phyloP scores from a whole-genome alignment of 1,284 basidiomycete genomes.

The Leccinum griseonigrum region DNA sequence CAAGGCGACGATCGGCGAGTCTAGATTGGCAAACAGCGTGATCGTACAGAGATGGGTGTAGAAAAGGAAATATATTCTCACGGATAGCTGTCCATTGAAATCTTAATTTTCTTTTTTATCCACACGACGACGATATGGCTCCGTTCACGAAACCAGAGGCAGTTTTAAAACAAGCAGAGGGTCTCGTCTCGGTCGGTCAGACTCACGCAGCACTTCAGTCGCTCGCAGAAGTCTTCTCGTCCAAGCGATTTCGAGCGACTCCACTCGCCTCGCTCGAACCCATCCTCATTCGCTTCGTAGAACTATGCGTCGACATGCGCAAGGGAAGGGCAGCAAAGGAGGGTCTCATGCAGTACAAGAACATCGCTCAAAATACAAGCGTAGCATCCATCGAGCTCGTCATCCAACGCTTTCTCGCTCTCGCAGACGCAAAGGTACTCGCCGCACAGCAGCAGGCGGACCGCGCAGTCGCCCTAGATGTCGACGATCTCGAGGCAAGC shows the following conservation, averaged over 20 bases:
- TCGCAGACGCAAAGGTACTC: conserved; percentile 85
- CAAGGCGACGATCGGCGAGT: conserved; percentile 67
- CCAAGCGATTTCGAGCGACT: conserved; percentile 93
- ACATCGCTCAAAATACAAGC: conserved; percentile 91
- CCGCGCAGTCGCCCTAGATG: conserved; percentile 68
- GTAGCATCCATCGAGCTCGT: conserved; percentile 92
- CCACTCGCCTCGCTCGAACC: conserved; percentile 90
- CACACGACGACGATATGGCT: conserved; percentile 46
- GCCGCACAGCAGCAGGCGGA: conserved; percentile 87
- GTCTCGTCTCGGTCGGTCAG: conserved; percentile 89
- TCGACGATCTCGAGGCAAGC: conserved; percentile 88
- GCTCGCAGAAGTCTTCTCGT: conserved; percentile 88
- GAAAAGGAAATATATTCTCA: conserved; percentile 23
- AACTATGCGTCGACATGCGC: conserved; percentile 94
- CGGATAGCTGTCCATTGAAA: background rate
- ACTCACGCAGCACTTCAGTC: conserved; percentile 86
- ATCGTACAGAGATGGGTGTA: conserved; percentile 81
- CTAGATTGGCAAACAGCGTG: conserved; percentile 79
- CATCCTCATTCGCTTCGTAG: conserved; percentile 90
- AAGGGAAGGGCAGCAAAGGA: conserved; percentile 94
- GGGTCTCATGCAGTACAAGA: conserved; percentile 95
- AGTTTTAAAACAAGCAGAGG: conserved; percentile 89
- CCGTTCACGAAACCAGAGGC: conserved; percentile 91
- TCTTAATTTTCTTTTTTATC: background rate
- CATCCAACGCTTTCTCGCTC: conserved; percentile 85